Evolutionary conservation across 2,329 filamentous ascomycete species (phyloP), one percentile per base, ranked within the genome.

Genomic region (Colletotrichum paranaense): DNA sequence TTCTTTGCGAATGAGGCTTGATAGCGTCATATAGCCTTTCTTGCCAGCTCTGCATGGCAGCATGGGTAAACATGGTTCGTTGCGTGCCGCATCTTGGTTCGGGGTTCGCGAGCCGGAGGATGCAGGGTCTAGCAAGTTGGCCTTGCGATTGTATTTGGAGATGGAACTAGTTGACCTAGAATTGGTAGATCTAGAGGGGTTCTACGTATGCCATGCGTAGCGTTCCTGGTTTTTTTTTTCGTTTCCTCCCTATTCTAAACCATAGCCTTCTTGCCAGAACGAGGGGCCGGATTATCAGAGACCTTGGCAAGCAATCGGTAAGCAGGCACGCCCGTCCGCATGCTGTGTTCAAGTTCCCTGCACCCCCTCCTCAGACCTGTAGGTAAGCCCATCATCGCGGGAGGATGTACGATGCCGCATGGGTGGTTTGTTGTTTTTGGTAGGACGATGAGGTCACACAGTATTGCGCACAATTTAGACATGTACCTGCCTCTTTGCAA

Each of bases 71-170:
- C 28, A 32, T 49, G 59, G 67, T 68, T 35, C 60, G 35, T 12
- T 35, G 19, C 53, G 22, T 49, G n/a, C 16, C 46, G 12, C 38
- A 38, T 30, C 52, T 49, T 49, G 19, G 42, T 35, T 52, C 46
- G 30, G 38, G 11, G n/a, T 35, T 12, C 38, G 32, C 38, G 59
- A 60, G 55, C 67, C 67, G 55, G 56, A 71, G 32, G 52, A 19
- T 73, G 70, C 71, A 73, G 71, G 71, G 71, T 71, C 67, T 70
- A 24, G 52, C 67, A 60, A 59, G 67, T 67, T 12, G 38, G 46
- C 16, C 11, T 19, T 22, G 19, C 42, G 32, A 35, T 35, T 5
- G 32, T 35, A 35, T 35, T 35, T 35, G 32, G 32, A 35, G 32
- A 12, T 12, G 32, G 32, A 35, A 35, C 32, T 12, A 16, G 4